Evolutionary conservation across 345 rosid species (phyloP).

Genomic region (Populus tremula): DNA sequence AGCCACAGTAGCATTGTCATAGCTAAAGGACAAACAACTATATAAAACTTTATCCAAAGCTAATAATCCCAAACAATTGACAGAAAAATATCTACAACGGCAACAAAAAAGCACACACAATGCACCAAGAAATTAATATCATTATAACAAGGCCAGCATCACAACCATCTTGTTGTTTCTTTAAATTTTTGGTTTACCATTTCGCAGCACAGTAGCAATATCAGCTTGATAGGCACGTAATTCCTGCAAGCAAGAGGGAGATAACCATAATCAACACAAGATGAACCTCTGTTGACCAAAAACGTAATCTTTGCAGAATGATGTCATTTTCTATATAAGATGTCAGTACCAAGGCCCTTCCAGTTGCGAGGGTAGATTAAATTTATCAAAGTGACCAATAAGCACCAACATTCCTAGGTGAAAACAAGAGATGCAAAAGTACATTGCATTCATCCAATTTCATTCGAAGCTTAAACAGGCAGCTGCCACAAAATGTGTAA

Average conservation of each 20-base stretch:
- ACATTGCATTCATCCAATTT: not conserved
- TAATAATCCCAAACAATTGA: not conserved
- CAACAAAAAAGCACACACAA: not conserved
- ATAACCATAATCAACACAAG: not conserved
- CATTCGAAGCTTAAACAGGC: not conserved
- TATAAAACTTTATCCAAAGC: not conserved
- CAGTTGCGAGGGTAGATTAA: not conserved
- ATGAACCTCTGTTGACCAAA: not conserved
- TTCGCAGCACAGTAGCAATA: conserved; percentile 84
- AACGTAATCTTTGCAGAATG: not conserved
- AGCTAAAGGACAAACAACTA: not conserved
- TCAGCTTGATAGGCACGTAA: conserved; percentile 99
- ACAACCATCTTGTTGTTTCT: not conserved
- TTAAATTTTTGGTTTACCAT: conserved; percentile 52
- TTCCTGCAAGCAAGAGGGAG: conserved; percentile 52
- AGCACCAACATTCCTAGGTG: not conserved
- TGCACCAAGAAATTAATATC: conserved; percentile 3
- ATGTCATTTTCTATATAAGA: not conserved
- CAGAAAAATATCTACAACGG: not conserved
- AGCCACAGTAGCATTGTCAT: not conserved
- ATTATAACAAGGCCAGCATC: not conserved
- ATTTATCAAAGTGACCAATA: not conserved
- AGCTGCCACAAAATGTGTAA: not conserved
- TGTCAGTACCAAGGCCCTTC: not conserved
- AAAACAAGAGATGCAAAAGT: not conserved